Evolutionary conservation across 495 filamentous ascomycete genomes (phyloP).

Genomic region (Penicillium simplicissimum): DNA sequence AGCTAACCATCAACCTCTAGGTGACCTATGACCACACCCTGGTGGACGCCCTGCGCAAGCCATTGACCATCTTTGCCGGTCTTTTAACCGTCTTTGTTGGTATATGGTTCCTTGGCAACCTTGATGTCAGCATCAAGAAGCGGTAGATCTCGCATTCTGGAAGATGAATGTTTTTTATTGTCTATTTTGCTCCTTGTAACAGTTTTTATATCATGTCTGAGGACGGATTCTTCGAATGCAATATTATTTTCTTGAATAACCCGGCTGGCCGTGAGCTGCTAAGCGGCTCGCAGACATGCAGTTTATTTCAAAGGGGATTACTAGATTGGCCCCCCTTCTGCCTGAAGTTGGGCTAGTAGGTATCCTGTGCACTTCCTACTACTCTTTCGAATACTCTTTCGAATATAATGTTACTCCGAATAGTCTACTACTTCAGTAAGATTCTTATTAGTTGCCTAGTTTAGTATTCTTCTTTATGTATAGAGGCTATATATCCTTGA

Average conservation of each 20-base stretch:
- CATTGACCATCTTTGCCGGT: slow-evolving; percentile 76
- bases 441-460: no score
- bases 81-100: slow-evolving; percentile 71
- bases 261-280: not conserved
- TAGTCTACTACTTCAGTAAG: no score
- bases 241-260: not conserved
- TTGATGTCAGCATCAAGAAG: slow-evolving; percentile 72
- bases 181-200: slow-evolving; percentile 3
- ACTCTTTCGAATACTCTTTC: no score
- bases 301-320: no score
- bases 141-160: slow-evolving; percentile 29
- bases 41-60: slow-evolving; percentile 78
- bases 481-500: no score
- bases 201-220: slow-evolving; percentile 6
- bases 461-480: no score
- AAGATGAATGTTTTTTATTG: slow-evolving; percentile 1
- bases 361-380: no score
- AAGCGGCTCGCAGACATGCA: not conserved
- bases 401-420: no score
- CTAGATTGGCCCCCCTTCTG: no score
- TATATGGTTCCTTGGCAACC: slow-evolving; percentile 71
- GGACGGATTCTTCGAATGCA: not conserved
- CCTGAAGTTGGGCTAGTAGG: no score
- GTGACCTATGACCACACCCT: slow-evolving; percentile 85
- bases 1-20: slow-evolving; percentile 20